Evolutionary conservation across 1,284 basidiomycete genomes (phyloP).

Genomic region (Trichosporon sp.): DNA sequence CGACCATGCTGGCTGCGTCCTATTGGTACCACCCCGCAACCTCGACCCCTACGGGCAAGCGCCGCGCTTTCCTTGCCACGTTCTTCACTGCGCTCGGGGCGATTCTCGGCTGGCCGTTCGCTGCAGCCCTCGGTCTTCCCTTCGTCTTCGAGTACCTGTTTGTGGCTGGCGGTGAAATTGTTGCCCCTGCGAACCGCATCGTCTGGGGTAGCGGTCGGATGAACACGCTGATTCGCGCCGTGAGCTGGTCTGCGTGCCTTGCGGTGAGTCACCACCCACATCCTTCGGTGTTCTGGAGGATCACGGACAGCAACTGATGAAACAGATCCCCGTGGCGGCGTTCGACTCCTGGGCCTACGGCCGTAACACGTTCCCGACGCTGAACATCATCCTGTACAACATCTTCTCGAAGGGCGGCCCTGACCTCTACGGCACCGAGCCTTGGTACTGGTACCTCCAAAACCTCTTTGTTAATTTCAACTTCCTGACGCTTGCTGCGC

Average conservation of each 20-base stretch:
- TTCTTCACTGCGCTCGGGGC: constrained; percentile 77
- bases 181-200: constrained; percentile 61
- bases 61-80: constrained; percentile 62
- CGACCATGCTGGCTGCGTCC: constrained; percentile 77
- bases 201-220: constrained; percentile 67
- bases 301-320: background rate
- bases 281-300: background rate
- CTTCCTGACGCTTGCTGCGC: constrained; percentile 74
- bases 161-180: constrained; percentile 70
- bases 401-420: constrained; percentile 73
- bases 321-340: constrained; percentile 73
- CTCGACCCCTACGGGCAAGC: constrained; percentile 64
- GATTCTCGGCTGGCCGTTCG: constrained; percentile 95
- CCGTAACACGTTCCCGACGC: constrained; percentile 73
- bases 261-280: constrained; percentile 63
- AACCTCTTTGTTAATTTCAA: constrained; percentile 96
- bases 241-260: constrained; percentile 64
- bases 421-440: constrained; percentile 89
- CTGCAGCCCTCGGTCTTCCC: constrained; percentile 79
- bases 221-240: constrained; percentile 65
- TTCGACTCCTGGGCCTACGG: constrained; percentile 90
- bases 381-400: constrained; percentile 95
- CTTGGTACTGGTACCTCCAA: constrained; percentile 76
- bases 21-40: constrained; percentile 71
- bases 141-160: constrained; percentile 91